A percentile compares a stretch with the other conserved stretches of the same genome.
phyloP scores from a whole-genome alignment of 805 yeast genomes.

The Metschnikowia lunata region DNA sequence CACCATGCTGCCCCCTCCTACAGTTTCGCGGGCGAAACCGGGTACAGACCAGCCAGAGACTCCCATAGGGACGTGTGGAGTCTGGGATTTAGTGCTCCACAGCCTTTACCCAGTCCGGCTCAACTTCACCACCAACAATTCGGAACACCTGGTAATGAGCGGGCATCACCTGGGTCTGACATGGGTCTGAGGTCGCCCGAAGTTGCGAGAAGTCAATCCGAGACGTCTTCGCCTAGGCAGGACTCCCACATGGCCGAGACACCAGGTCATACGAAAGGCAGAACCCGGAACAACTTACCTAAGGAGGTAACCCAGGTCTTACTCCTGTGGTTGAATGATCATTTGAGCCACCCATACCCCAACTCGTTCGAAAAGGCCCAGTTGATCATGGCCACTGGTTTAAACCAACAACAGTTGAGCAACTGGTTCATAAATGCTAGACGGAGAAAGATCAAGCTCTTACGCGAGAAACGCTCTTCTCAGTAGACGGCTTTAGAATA shows the following conservation, averaged over 20 bases:
- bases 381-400: constrained; percentile 66
- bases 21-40: constrained; percentile 10
- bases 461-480: constrained; percentile 35
- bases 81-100: background rate
- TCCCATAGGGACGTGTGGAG: constrained; percentile 1
- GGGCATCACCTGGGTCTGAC: background rate
- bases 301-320: constrained; percentile 69
- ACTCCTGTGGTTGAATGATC: constrained; percentile 69
- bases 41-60: background rate
- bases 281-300: constrained; percentile 69
- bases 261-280: constrained; percentile 10
- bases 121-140: background rate
- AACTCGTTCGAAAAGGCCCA: constrained; percentile 72
- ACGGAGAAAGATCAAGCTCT: constrained; percentile 58
- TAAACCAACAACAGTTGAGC: constrained; percentile 74
- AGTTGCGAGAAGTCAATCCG: background rate
- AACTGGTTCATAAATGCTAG: constrained; percentile 91
- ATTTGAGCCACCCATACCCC: constrained; percentile 79
- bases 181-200: background rate
- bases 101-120: constrained; percentile 1
- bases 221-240: background rate
- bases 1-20: constrained; percentile 1
- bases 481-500: background rate
- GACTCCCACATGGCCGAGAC: background rate
- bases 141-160: background rate